Base-by-base conservation (phyloP, 352 stramenopile species). In the Globisporangium solare region DNA sequence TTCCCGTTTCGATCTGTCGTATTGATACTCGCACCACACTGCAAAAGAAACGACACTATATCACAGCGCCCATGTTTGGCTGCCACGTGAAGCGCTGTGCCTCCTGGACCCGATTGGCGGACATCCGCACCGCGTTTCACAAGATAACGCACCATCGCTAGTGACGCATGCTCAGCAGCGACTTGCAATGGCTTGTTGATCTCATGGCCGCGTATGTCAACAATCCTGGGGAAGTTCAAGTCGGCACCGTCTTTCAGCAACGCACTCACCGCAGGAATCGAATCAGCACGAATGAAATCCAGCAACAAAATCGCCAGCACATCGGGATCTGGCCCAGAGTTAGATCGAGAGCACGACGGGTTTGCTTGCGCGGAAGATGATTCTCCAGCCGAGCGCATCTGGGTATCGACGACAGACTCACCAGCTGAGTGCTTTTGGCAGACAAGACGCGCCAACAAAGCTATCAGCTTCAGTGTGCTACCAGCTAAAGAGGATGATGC, bases 171-270 rank as follows among this genome's bases (percentile, higher is more conserved):
- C 47, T 82, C 64, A n/a, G 76, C 70, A 2, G 84, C 84, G 41
- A 86, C 67, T 47, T 87, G 71, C 1, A 94, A 61, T 11, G 82
- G 79, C 47, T 87, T 88, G 18, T 90, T 76, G 31, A 88, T 67
- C 22, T 89, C 79, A 6, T 75, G 57, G 4, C 73, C 79, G 39
- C 71, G 45, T 27, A 68, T 54, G 24, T 89, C 79, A 24, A 76
- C 54, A 11, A 76, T 67, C 14, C 57, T 62, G 3, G 78, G 66
- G 22, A 77, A 86, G 47, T 90, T 88, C 50, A 92, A 56, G 31
- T 91, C 80, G 3, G 79, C 82, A 8, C 84, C 84, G 54, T 94
- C 84, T 49, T 88, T 88, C 21, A 94, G 61, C 24, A 92, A 58
- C 12, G 78, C 69, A 46, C 60, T 80, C 11, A 94, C 84, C n/a